These are phyloP conservation scores for Lactarius sanguifluus DNA, from an alignment of 768 basidiomycete genomes.

Conservation along the genomic window DNA sequence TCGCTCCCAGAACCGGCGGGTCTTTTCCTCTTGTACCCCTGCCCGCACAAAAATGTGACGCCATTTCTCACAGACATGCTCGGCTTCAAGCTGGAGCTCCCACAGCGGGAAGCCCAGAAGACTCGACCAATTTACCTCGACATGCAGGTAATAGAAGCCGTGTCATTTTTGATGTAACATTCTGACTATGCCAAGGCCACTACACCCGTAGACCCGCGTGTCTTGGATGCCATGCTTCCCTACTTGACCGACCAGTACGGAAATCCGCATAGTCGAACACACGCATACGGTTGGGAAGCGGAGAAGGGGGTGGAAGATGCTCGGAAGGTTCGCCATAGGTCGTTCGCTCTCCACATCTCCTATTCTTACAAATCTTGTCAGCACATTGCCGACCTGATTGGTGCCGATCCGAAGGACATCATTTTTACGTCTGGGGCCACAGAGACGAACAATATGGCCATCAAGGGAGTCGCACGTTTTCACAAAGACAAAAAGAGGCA, in stretches of 20 bases:
- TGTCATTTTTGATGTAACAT: not conserved
- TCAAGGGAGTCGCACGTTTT: constrained; percentile 96
- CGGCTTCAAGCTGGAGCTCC: constrained; percentile 77
- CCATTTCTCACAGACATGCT: constrained; percentile 66
- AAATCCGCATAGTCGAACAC: constrained; percentile 97
- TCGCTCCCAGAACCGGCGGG: constrained; percentile 69
- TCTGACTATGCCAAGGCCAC: constrained; percentile 64
- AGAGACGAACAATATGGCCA: constrained; percentile 95
- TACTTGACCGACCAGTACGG: constrained; percentile 95
- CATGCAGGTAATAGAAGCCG: constrained; percentile 67
- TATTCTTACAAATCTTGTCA: constrained; percentile 35
- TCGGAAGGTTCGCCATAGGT: constrained; percentile 56
- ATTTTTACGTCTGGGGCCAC: constrained; percentile 98
- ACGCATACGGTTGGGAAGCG: constrained; percentile 99
- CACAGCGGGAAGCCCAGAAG: constrained; percentile 62
- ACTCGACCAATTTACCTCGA: constrained; percentile 94
- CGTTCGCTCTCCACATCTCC: not conserved
- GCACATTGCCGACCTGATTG: constrained; percentile 90
- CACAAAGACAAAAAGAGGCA: constrained; percentile 92
- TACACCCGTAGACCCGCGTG: constrained; percentile 95
- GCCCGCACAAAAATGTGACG: not conserved
- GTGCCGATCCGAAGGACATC: constrained; percentile 93
- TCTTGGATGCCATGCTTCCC: constrained; percentile 95
- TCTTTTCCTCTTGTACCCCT: not conserved
- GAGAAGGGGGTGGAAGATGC: constrained; percentile 93